These are phyloP conservation scores for Solanum aculeatissimum DNA, from an alignment of 305 asterid species.

Conservation along the genomic window DNA sequence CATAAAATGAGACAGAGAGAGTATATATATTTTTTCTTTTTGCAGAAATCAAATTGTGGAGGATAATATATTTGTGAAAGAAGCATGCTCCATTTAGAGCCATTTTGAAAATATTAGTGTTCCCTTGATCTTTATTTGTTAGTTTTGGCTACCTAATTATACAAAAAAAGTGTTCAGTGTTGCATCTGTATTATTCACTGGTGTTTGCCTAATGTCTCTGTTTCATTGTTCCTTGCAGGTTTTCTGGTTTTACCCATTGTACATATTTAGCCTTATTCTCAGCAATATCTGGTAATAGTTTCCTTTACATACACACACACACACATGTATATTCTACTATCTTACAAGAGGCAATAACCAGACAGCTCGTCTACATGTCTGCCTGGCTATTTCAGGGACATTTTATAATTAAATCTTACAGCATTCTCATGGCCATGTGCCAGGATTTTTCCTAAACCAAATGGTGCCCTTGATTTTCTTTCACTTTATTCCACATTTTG, in stretches of 20 bases:
- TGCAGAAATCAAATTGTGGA: not conserved
- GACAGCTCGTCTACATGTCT: no score
- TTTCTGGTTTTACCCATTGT: constrained; percentile 93
- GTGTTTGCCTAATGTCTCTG: not conserved
- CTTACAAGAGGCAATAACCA: no score
- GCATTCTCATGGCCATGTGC: no score
- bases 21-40: not conserved
- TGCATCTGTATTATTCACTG: not conserved
- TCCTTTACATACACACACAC: not conserved
- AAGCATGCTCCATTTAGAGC: not conserved
- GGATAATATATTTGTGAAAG: not conserved
- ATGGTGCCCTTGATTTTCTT: no score
- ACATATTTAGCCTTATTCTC: constrained; percentile 76
- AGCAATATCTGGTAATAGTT: constrained; percentile 68
- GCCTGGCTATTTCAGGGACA: no score
- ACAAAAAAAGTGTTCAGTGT: not conserved
- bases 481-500: no score
- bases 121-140: not conserved
- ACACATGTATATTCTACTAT: not conserved
- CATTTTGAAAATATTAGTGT: not conserved
- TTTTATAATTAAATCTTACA: no score
- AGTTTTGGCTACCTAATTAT: not conserved
- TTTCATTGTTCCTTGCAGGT: constrained; percentile 40
- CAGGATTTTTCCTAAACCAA: no score
- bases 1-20: not conserved